These are phyloP conservation scores for Exophiala lecanii-corni DNA, from an alignment of 2,329 filamentous ascomycete genomes.

Conservation along the genomic window DNA sequence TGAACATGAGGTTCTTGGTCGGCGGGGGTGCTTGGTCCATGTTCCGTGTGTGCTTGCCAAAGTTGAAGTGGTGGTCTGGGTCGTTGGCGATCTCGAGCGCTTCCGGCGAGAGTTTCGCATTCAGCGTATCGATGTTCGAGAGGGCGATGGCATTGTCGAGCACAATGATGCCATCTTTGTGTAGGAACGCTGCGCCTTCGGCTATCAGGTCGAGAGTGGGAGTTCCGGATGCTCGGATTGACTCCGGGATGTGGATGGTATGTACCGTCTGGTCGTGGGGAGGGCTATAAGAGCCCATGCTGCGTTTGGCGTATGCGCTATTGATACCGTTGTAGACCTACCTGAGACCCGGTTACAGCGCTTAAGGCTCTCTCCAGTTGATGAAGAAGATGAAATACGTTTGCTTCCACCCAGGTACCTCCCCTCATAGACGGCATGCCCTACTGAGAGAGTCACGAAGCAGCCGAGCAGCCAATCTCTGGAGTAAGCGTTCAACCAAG, in stretches of 20 bases:
- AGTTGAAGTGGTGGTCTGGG: slow-evolving; percentile 30
- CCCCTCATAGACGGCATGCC: no score
- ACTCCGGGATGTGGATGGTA: slow-evolving; percentile 21
- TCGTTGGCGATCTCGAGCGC: slow-evolving; percentile 32
- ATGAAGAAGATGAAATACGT: not conserved
- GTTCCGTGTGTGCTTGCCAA: slow-evolving; percentile 33
- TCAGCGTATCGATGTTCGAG: slow-evolving; percentile 32
- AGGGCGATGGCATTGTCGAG: slow-evolving; percentile 35
- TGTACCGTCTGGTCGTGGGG: slow-evolving; percentile 23
- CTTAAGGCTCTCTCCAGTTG: not conserved
- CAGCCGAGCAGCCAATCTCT: no score
- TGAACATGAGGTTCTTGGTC: slow-evolving; percentile 32
- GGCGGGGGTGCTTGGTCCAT: slow-evolving; percentile 40
- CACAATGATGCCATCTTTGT: slow-evolving; percentile 36
- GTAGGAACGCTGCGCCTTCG: slow-evolving; percentile 27
- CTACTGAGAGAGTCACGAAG: no score
- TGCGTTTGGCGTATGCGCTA: no score
- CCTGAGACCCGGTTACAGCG: no score
- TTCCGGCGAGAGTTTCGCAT: slow-evolving; percentile 29
- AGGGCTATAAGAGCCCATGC: slow-evolving; percentile 20
- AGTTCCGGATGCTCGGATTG: slow-evolving; percentile 12
- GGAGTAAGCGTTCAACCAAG: no score
- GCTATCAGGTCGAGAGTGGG: slow-evolving; percentile 23
- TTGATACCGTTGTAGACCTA: no score
- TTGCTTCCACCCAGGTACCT: no score